Base-by-base conservation (phyloP, 2,329 filamentous ascomycete species). In the Helicocarpus griseus region DNA sequence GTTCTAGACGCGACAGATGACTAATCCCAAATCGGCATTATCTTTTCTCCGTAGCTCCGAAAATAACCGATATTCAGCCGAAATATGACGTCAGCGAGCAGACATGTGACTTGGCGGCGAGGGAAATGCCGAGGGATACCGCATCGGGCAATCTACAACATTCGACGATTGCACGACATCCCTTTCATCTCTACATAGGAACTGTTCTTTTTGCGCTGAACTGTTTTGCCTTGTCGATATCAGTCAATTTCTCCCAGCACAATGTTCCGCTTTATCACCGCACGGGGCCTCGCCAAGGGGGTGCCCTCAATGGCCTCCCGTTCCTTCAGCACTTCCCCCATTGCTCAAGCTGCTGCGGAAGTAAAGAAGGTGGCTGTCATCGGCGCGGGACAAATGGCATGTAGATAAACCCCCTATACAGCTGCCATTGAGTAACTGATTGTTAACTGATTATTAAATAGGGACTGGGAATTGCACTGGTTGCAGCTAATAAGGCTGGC, bases 391-490 rank as follows among this genome's bases (percentile, higher is more conserved):
- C 93, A 97, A 69, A 96, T 97, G 90, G 90, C 5, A 7, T n/a
- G 17, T 24, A 43, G 11, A 43, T 28, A 9, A 17, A 19, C 13
- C 11, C 38, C 3, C 9, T 22, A n/a, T 31, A 24, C 29, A 31
- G 9, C 9, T 39, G 3, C 35, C 36, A 14, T 44, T 51, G 21
- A 5, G 11, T 17, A 45, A 19, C 22, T 41, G 8, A 33, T 26
- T 33, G 22, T 17, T 52, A 47, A 36, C 17, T 19, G 22, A 39
- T 17, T 24, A 6, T 21, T 19, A 28, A 40, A 43, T 5, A 97
- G 91, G 93, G 93, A 54, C 75, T 98, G 41, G 93, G 93, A 54
- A 98, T 98, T 68, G 93, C 93, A 48, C 81, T 98, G 14, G 91
- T 98, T 44, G 93, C 91, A 48, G 89, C 91, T 40, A 83, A 88